Evolutionary conservation across 2,329 filamentous ascomycete species (phyloP).

Genomic region (Hypoxylon sp.): DNA sequence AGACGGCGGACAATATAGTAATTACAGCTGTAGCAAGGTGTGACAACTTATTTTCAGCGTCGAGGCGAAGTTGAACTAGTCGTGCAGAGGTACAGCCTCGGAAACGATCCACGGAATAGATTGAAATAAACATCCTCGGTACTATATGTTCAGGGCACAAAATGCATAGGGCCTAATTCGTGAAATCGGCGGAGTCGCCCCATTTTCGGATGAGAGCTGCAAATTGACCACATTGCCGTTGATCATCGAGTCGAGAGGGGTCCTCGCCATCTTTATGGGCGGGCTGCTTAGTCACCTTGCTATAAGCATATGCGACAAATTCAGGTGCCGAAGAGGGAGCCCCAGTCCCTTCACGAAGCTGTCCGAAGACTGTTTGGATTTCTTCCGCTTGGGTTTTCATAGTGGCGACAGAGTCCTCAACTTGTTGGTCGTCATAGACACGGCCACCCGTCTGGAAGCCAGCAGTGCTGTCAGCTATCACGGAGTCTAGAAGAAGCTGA

Average conservation of each 20-base stretch:
- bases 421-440: slow-evolving; percentile 47
- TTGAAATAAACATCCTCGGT: neutral
- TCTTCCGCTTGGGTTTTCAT: slow-evolving; percentile 45
- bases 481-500: slow-evolving; percentile 45
- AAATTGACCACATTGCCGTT: slow-evolving; percentile 41
- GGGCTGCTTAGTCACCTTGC: slow-evolving; percentile 35
- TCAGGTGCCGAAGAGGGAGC: slow-evolving; percentile 35
- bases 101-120: neutral
- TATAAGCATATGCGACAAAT: slow-evolving; percentile 44
- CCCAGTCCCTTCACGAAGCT: slow-evolving; percentile 35
- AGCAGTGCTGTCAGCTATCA: slow-evolving; percentile 46
- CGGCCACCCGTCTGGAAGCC: slow-evolving; percentile 32
- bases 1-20: no score
- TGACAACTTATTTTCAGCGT: neutral
- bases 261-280: slow-evolving; percentile 29
- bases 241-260: slow-evolving; percentile 6
- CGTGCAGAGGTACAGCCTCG: neutral
- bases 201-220: slow-evolving; percentile 43
- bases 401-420: slow-evolving; percentile 49
- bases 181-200: slow-evolving; percentile 26
- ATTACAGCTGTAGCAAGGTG: no score
- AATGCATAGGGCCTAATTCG: slow-evolving; percentile 1
- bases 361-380: slow-evolving; percentile 40
- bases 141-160: neutral
- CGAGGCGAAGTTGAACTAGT: neutral